phyloP scores from a whole-genome alignment of 257 asterid genomes.

The Salvia hispanica region DNA sequence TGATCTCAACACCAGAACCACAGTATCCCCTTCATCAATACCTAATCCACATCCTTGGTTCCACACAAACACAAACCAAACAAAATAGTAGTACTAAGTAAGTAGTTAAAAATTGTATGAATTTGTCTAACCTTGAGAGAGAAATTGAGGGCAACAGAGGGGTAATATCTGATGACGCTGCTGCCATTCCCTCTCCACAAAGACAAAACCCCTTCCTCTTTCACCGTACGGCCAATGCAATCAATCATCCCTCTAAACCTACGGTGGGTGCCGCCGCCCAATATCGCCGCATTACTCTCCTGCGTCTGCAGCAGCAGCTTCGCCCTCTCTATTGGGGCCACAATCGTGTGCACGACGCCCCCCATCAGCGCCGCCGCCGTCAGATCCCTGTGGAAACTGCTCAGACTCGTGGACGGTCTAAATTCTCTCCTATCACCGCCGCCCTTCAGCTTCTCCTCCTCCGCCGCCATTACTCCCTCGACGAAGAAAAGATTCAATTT shows the following conservation, averaged over 20 bases:
- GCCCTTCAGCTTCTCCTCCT: constrained; percentile 37
- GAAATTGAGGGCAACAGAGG: constrained; percentile 95
- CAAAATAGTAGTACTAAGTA: no score
- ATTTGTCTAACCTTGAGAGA: constrained; percentile 75
- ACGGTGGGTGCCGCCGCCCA: constrained; percentile 66
- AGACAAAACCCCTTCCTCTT: constrained; percentile 85
- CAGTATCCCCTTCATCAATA: neutral
- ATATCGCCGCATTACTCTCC: constrained; percentile 84
- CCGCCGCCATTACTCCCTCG: constrained; percentile 33
- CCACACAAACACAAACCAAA: neutral
- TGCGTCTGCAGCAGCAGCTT: constrained; percentile 96
- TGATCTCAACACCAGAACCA: neutral
- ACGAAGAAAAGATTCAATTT: neutral
- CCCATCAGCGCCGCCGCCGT: constrained; percentile 95
- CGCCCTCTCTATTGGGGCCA: constrained; percentile 96
- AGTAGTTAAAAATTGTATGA: neutral
- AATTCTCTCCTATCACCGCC: constrained; percentile 37
- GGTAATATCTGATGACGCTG: constrained; percentile 92
- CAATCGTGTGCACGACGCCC: constrained; percentile 94
- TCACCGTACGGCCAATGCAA: constrained; percentile 72
- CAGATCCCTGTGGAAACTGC: constrained; percentile 76
- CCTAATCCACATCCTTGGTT: neutral
- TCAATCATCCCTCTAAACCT: constrained; percentile 94
- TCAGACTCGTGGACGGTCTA: constrained; percentile 46
- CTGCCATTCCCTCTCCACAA: constrained; percentile 99